Conservation (phyloP, 345 rosid species). For the Euphorbia lathyris region DNA sequence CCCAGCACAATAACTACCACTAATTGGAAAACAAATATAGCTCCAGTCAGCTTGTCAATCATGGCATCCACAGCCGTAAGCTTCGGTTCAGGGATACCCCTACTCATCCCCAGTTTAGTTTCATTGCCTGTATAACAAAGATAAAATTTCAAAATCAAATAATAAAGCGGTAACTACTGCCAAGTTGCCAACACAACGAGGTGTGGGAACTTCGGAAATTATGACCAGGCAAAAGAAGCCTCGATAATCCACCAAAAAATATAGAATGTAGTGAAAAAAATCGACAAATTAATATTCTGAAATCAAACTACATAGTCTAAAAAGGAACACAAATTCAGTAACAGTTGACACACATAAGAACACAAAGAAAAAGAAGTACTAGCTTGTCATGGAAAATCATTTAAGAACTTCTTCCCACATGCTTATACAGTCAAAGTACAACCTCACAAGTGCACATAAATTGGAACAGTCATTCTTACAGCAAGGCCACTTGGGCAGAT, state of each 20-base stretch:
- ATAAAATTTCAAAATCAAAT: neutral
- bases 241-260: neutral
- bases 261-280: neutral
- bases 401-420: slow-evolving; percentile 3
- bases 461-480: neutral
- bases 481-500: neutral
- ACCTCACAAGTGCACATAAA: neutral
- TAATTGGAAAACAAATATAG: slow-evolving; percentile 94
- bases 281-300: neutral
- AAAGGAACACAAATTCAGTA: neutral
- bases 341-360: neutral
- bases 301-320: neutral
- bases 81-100: slow-evolving; percentile 97
- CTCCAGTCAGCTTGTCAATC: slow-evolving; percentile 98
- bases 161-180: slow-evolving; percentile 1
- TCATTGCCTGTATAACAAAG: slow-evolving; percentile 60
- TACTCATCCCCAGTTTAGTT: slow-evolving; percentile 97
- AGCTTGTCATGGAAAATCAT: neutral
- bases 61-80: slow-evolving; percentile 99
- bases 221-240: neutral
- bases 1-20: slow-evolving; percentile 95
- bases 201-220: neutral
- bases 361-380: neutral
- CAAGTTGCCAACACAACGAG: slow-evolving; percentile 2
- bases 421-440: too few relatives aligned